Base-by-base conservation (phyloP, 805 yeast genomes). In the Cyberlindnera americana region DNA sequence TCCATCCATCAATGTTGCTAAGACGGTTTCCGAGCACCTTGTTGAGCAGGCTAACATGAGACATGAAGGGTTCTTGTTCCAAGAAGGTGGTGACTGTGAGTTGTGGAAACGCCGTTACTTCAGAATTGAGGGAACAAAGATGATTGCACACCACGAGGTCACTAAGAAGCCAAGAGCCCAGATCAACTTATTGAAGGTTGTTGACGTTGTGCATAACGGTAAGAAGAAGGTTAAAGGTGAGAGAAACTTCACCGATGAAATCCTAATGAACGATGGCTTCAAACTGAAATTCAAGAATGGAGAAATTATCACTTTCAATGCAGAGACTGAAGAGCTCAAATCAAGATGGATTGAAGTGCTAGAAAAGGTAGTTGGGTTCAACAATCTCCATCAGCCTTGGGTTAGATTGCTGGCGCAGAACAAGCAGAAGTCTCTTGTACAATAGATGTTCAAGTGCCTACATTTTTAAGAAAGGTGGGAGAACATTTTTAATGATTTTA, bases 21-120 rank as follows among this genome's bases (percentile, higher is more conserved):
- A 60, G 11, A 65, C 61, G 11, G 67, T 74, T 47, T 57, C 72
- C 9, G 43, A 59, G 6, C 66, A 73, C 49, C 57, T 64, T 17
- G 53, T 54, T 14, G 56, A 55, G 24, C 72, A 68, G 38, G 54
- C 65, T 47, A 34, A 48, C 6, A 50, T 67, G 15, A 40, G 36
- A 2, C 65, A 66, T 53, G 82, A 83, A 56, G 97, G 97, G 0
- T 81, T 67, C 53, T 65, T 91, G 64, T 77, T 78, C 52, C 98
- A 90, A 63, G 87, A 83, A 54, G 98, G 98, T 15, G 97, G 97
- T 9, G 98, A 90, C 64, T 75, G 93, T 50, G 75, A 71, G 13
- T 35, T 54, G 23, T 77, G 90, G 79, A 77, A 84, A 50, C 75
- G 83, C 48, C 71, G 97, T 41, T 86, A 62, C 63, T 88, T 82